phyloP scores from a whole-genome alignment of 805 yeast species.

The Myxozyma nipponensis region DNA sequence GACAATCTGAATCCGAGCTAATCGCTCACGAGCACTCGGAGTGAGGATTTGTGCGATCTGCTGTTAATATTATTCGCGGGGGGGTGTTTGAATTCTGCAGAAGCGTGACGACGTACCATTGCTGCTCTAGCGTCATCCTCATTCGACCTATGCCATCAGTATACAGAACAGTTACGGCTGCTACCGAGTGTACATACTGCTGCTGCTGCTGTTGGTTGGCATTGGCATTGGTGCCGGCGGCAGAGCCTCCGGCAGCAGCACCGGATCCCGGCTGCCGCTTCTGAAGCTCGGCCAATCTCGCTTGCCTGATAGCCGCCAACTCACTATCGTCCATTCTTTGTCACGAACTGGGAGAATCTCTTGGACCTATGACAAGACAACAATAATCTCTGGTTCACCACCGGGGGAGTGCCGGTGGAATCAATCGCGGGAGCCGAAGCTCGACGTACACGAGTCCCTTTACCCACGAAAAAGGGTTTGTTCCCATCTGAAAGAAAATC shows the following conservation, averaged over 20 bases:
- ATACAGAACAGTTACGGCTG: background rate
- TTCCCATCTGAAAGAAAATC: too few species aligned
- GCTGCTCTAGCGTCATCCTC: constrained; percentile 25
- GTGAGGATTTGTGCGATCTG: constrained; percentile 67
- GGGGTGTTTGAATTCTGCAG: too few species aligned
- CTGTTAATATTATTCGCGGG: background rate
- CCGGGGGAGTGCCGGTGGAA: too few species aligned
- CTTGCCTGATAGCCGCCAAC: constrained; percentile 83
- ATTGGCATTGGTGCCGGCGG: constrained; percentile 1
- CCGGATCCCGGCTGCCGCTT: constrained; percentile 35
- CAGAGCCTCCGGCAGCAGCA: constrained; percentile 13
- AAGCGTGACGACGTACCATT: constrained; percentile 11
- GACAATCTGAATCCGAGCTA: constrained; percentile 81
- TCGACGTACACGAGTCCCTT: too few species aligned
- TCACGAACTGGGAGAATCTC: too few species aligned
- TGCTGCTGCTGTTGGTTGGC: background rate
- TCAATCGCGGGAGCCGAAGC: too few species aligned
- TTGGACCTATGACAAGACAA: too few species aligned
- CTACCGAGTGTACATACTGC: constrained; percentile 1
- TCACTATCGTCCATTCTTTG: constrained; percentile 90
- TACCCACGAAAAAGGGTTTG: too few species aligned
- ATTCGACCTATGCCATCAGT: constrained; percentile 1
- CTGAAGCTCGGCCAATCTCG: constrained; percentile 83
- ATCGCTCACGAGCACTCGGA: constrained; percentile 80
- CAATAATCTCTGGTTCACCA: too few species aligned